Evolutionary conservation across 306 rosid genomes (phyloP), one percentile per base, ranked within the genome.

Genomic region (Coriaria nepalensis): DNA sequence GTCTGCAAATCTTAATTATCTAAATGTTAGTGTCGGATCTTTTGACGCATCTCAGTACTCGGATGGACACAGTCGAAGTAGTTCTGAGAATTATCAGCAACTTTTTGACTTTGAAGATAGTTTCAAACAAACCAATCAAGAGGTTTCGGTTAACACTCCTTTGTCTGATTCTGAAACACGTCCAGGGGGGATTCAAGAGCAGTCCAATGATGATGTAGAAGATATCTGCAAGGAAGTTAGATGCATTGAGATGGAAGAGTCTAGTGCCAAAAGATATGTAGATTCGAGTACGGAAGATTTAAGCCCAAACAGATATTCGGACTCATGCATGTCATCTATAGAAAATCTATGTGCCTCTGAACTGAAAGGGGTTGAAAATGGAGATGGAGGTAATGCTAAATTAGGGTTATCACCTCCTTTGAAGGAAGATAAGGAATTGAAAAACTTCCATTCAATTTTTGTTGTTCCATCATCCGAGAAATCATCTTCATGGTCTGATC

Each of bases 201-300:
- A 75, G 54, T 50, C 59, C 52, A 77, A 70, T 57, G 75, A 59
- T 45, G 66, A 59, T 59, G 65, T 64, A 15, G 87, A 73, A 47
- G 87, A 75, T 12, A 49, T 50, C 52, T 81, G 92, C 70, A 82
- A 65, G 77, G 98, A 82, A 60, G 94, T 75, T 59, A 76, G 79
- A 50, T 85, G 94, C 74, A 73, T 79, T 71, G 96, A 75, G 71
- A 65, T 64, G 53, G 93, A 75, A 57, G 81, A 75, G 38, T 20
- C 64, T 8, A 40, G 58, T 52, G 43, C 61, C 55, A 64, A 67
- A 50, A 67, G 71, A 55, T 64, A 67, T 11, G 33, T 37, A 56
- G 68, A 37, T 20, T 45, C 81, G 41, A 67, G 73, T 49, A 56
- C 29, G 6, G 57, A 62, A 57, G 70, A 58, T 63, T 70, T 68